phyloP scores from a whole-genome alignment of 1,284 basidiomycete species.

The Neolentinus lepideus region DNA sequence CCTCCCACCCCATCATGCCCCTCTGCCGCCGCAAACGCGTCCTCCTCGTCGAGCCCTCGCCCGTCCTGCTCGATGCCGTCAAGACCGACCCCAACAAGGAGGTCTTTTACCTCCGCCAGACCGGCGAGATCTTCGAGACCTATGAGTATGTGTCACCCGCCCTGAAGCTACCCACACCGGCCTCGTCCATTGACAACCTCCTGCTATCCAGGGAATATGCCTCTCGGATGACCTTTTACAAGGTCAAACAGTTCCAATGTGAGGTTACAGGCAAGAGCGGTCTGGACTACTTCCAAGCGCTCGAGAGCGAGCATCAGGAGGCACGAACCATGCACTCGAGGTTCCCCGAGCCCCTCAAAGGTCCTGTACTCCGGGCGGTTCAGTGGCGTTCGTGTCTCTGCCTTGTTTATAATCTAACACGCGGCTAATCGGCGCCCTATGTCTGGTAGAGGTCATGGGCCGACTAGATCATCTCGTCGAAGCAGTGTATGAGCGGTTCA shows the following conservation, averaged over 20 bases:
- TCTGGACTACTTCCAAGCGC: constrained; percentile 90
- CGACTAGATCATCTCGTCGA: constrained; percentile 93
- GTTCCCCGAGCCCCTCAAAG: constrained; percentile 91
- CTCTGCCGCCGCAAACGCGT: constrained; percentile 89
- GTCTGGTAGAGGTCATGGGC: constrained; percentile 80
- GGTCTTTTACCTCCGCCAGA: constrained; percentile 87
- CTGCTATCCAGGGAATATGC: constrained; percentile 68
- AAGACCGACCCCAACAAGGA: constrained; percentile 60
- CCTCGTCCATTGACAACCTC: constrained; percentile 13
- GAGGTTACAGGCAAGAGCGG: constrained; percentile 93
- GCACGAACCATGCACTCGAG: constrained; percentile 81
- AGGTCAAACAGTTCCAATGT: constrained; percentile 89
- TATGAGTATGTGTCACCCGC: constrained; percentile 69
- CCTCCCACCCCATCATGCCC: constrained; percentile 50
- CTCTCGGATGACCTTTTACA: constrained; percentile 89
- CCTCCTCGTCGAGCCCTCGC: constrained; percentile 74
- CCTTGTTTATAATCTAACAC: constrained; percentile 10
- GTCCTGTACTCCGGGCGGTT: constrained; percentile 83
- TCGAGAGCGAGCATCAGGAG: constrained; percentile 87
- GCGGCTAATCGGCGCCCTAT: constrained; percentile 9
- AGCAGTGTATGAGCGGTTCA: constrained; percentile 90
- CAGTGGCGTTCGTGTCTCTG: constrained; percentile 82
- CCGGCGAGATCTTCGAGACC: constrained; percentile 91
- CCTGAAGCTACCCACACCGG: constrained; percentile 6
- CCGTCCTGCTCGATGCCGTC: constrained; percentile 54